Evolutionary conservation across 257 asterid species (phyloP), one percentile per base, ranked within the genome.

Genomic region (Gynochthodes officinalis): DNA sequence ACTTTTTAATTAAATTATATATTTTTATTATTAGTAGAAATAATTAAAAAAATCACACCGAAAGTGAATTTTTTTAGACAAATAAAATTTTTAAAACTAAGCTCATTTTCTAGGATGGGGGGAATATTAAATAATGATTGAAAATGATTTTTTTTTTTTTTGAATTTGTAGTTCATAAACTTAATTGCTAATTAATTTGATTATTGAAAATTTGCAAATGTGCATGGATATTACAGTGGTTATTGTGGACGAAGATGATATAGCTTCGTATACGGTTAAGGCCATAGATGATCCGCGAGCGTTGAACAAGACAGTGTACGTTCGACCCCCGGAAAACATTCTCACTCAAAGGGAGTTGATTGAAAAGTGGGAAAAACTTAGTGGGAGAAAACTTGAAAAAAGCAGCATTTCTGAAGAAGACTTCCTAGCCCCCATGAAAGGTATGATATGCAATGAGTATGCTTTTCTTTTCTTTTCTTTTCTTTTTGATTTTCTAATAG

Each of bases 271-370:
- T 83, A 61, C 95, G 7, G 75, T 93, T 0, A 89, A 87, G 83
- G 61, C 86, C 44, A 65, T 87, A 4, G 96, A 89, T 67, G 97
- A 90, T 71, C 90, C 93, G 15, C 85, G 91, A 32, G 76, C 97
- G 14, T 37, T 80, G 82, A 90, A 90, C 89, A 93, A 87, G 93
- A 90, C 97, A 0, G 62, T 93, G n/a, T 89, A 90, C 76, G 70
- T 90, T 21, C 73, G 95, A 12, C 89, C 97, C 8, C 85, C 78
- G 3, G 86, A 85, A 54, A 93, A 93, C 74, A 78, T 90, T 40
- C 80, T 90, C 9, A 76, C 81, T 19, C 96, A 90, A 61, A 69
- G 61, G 57, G 86, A 90, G 63, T 69, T 93, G 67, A 87, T 89
- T 53, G 85, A 64, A 7, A 81, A 57, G 61, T 93, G 96, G 96